Evolutionary conservation across 305 asterid species (phyloP).

Genomic region (Euphrasia arctica): DNA sequence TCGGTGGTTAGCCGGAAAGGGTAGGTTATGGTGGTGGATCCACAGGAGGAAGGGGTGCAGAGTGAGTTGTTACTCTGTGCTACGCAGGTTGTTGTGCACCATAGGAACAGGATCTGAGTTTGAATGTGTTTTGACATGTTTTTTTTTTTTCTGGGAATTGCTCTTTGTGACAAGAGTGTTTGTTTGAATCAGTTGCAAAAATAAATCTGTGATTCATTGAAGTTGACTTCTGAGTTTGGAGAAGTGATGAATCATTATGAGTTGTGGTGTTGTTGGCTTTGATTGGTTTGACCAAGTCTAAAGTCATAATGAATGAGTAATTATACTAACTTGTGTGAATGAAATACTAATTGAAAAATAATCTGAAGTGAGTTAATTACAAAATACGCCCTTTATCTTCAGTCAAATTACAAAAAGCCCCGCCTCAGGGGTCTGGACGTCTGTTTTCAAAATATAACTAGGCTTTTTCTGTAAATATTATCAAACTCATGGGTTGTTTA

Average conservation of each 20-base stretch:
- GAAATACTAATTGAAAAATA: too few species aligned
- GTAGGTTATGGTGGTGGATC: conserved; percentile 33
- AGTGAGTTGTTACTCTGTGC: conserved; percentile 23
- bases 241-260: background rate
- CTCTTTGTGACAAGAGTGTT: background rate
- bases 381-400: background rate
- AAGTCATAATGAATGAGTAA: background rate
- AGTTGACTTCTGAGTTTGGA: too few species aligned
- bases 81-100: conserved; percentile 12
- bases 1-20: conserved; percentile 31
- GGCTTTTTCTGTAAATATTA: background rate
- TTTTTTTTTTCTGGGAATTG: background rate
- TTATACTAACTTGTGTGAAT: background rate
- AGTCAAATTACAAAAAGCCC: background rate
- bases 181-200: too few species aligned
- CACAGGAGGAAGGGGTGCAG: conserved; percentile 35
- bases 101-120: conserved; percentile 19
- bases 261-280: background rate
- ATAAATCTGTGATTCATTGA: too few species aligned
- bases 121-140: too few species aligned
- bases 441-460: background rate
- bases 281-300: background rate
- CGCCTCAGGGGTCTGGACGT: background rate
- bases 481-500: background rate
- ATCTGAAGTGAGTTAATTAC: too few species aligned